Base-by-base conservation (phyloP, 2,329 filamentous ascomycete species). In the Lachnum nothofagi region DNA sequence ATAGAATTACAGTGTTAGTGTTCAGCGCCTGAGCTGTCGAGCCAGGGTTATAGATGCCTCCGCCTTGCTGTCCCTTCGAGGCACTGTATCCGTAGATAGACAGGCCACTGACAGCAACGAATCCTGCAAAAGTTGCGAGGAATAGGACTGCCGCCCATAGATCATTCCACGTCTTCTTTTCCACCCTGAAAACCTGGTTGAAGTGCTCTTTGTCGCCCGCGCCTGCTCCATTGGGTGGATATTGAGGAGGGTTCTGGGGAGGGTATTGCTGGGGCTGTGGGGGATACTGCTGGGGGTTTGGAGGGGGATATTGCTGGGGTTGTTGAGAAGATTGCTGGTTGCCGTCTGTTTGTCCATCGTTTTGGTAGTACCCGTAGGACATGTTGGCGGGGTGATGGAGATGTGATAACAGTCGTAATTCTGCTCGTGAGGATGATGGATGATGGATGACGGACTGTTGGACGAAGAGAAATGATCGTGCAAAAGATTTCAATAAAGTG, bases 91-190 rank as follows among this genome's bases (percentile, higher is more conserved):
- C 86, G 56, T 85, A 78, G 33, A 96, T 80, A 0, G 83, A 75
- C 27, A 95, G 73, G 3, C 76, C 90, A 6, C 85, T 91, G 42
- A 95, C 82, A 7, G 79, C 89, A 8, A 81, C 77, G 61, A 86
- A 95, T 12, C 88, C 90, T 3, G 77, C 69, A 63, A 85, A 85
- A 20, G 86, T 82, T 16, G 79, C 68, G 31, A 93, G 74, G 59
- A 94, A 79, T 63, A 96, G 71, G 34, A 94, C 71, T 3, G 86
- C 90, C 3, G 91, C 91, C 91, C 91, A 96, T 22, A 87, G 65
- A 65, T 97, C 91, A 62, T 96, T 88, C 70, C 78, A 95, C 67
- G 91, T 94, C n/a, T 89, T 89, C 55, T 74, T 83, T 44, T 88
- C 79, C 44, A 96, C 68, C 68, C 85, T 85, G 74, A 97, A 96